phyloP scores from a whole-genome alignment of 805 yeast genomes.

The Myxozyma nipponensis region DNA sequence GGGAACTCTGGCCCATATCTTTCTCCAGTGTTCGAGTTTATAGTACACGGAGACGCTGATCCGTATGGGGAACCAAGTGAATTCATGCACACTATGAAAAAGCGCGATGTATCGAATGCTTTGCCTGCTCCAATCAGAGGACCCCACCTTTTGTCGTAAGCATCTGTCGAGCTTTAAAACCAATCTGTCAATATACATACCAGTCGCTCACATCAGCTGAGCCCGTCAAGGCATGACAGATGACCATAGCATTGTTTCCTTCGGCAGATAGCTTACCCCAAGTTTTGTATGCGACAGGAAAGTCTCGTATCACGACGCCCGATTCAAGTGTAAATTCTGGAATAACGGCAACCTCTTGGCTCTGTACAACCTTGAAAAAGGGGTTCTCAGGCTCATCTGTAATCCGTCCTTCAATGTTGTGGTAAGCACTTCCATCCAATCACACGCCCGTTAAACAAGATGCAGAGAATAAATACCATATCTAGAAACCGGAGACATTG shows the following conservation, averaged over 20 bases:
- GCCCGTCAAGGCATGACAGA: constrained; percentile 94
- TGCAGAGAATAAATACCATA: too few relatives aligned
- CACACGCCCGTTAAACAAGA: not conserved
- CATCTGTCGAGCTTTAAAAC: not conserved
- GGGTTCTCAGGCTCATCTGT: constrained; percentile 46
- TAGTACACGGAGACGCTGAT: constrained; percentile 82
- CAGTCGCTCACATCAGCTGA: constrained; percentile 93
- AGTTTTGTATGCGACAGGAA: constrained; percentile 92
- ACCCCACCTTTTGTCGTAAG: constrained; percentile 64
- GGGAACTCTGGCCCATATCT: constrained; percentile 95
- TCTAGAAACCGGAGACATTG: not conserved
- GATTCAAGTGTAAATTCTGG: constrained; percentile 76
- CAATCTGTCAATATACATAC: constrained; percentile 36
- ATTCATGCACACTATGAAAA: constrained; percentile 81
- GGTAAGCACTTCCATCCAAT: not conserved
- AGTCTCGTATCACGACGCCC: constrained; percentile 64
- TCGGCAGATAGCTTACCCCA: constrained; percentile 82
- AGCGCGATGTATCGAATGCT: constrained; percentile 88
- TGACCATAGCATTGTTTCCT: constrained; percentile 76
- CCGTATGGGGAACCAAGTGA: constrained; percentile 98
- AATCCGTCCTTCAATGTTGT: constrained; percentile 10
- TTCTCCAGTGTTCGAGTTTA: constrained; percentile 69
- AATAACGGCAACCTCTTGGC: constrained; percentile 73
- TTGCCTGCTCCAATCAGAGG: constrained; percentile 80
- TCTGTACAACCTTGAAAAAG: constrained; percentile 62